Evolutionary conservation across 176 grass and related monocot species (phyloP).

Genomic region (Areca catechu): DNA sequence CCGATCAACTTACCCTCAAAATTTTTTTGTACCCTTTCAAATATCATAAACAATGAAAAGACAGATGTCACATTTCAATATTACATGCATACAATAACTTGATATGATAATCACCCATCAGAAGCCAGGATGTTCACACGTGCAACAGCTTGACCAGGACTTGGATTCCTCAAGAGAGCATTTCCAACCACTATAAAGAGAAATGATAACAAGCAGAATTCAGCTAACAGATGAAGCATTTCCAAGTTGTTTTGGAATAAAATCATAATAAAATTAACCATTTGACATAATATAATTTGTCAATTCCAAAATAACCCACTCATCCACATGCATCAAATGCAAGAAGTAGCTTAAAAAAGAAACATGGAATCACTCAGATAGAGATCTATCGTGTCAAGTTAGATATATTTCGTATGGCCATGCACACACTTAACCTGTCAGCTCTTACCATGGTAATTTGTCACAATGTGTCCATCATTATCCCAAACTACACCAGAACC

Average conservation of each 20-base stretch:
- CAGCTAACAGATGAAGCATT: not conserved
- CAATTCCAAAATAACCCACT: not conserved
- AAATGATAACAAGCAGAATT: conserved; percentile 4
- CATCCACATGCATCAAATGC: no score
- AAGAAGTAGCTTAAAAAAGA: no score
- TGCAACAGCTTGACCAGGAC: conserved; percentile 74
- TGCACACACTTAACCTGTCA: no score
- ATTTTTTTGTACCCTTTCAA: conserved; percentile 82
- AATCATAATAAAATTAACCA: not conserved
- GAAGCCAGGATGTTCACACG: conserved; percentile 88
- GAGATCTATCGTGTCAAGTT: no score
- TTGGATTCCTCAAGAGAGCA: conserved; percentile 82
- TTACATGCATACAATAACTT: no score
- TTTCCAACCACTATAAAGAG: conserved; percentile 67
- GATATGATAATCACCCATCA: conserved; percentile 40
- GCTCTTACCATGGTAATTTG: conserved; percentile 94
- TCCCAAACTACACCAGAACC: conserved; percentile 98
- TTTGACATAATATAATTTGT: not conserved
- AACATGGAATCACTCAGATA: no score
- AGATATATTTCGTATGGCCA: no score
- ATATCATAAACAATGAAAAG: conserved; percentile 2
- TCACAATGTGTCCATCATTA: conserved; percentile 76
- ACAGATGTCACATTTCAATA: not conserved
- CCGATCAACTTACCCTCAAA: conserved; percentile 96
- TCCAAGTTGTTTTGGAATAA: not conserved